These are phyloP conservation scores for Kwoniella dejecticola DNA, from an alignment of 768 basidiomycete species.

Conservation along the genomic window DNA sequence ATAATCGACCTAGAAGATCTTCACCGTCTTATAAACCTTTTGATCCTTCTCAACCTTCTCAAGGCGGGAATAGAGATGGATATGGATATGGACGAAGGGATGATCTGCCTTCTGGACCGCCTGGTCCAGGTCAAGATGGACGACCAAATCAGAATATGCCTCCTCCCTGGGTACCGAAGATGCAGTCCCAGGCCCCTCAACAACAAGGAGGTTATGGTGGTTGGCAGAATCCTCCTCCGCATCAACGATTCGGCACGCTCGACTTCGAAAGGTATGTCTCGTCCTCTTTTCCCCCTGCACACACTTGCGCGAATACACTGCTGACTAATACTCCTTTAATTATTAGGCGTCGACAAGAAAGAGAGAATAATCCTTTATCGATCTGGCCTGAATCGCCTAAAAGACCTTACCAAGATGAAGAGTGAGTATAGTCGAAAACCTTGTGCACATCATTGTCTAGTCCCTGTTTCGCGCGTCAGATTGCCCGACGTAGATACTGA, in stretches of 20 bases:
- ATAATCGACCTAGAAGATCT: constrained; percentile 21
- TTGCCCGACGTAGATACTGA: background rate
- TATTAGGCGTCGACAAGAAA: constrained; percentile 42
- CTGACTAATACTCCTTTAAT: background rate
- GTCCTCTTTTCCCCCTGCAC: background rate
- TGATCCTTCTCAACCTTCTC: constrained; percentile 6
- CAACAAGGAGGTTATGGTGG: too few species aligned
- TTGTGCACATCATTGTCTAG: background rate
- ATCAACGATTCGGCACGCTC: constrained; percentile 19
- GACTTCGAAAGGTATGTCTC: constrained; percentile 36
- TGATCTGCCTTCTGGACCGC: constrained; percentile 10
- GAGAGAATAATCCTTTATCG: constrained; percentile 49
- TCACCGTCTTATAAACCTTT: constrained; percentile 26
- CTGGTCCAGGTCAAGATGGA: background rate
- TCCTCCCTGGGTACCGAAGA: constrained; percentile 13
- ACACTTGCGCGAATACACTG: background rate
- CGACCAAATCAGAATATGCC: constrained; percentile 22
- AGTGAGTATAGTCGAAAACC: constrained; percentile 40
- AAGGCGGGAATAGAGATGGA: background rate
- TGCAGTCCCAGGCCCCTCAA: constrained; percentile 2
- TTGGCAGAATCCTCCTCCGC: constrained; percentile 26
- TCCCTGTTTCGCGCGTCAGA: too few species aligned
- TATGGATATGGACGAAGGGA: constrained; percentile 31
- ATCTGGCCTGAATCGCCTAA: constrained; percentile 54
- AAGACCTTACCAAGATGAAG: constrained; percentile 48